phyloP scores from a whole-genome alignment of 2,329 filamentous ascomycete species.

The Pestalotiopsis sp. region DNA sequence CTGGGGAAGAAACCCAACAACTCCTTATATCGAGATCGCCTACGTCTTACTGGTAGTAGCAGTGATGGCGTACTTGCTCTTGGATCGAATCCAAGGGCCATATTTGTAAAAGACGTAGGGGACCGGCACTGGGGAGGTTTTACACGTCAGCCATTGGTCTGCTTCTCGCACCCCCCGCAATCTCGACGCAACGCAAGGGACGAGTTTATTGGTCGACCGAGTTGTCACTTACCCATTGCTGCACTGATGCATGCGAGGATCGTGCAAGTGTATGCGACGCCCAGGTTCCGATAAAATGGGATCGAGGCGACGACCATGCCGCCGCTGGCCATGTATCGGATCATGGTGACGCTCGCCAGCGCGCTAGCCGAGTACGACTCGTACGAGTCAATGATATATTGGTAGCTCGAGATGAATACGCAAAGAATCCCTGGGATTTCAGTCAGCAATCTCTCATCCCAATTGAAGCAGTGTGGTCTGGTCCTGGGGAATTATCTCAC shows the following conservation, averaged over 20 bases:
- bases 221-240: conserved; percentile 26
- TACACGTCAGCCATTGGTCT: neutral
- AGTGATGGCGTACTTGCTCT: conserved; percentile 30
- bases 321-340: conserved; percentile 40
- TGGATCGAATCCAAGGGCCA: conserved; percentile 32
- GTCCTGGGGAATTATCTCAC: conserved; percentile 7
- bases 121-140: conserved; percentile 30
- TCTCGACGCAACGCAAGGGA: neutral
- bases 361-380: conserved; percentile 41
- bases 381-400: conserved; percentile 50
- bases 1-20: neutral
- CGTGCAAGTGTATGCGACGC: conserved; percentile 39
- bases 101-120: conserved; percentile 45
- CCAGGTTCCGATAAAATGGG: conserved; percentile 39
- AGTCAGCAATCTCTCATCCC: neutral
- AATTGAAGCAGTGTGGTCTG: neutral
- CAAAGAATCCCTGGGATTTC: conserved; percentile 30
- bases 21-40: neutral
- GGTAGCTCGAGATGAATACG: conserved; percentile 45
- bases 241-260: conserved; percentile 39
- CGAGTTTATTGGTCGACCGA: neutral
- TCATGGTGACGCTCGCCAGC: conserved; percentile 42
- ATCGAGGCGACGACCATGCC: conserved; percentile 30
- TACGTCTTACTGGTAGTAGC: neutral
- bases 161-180: neutral